These are phyloP conservation scores for Colletotrichum higginsianum DNA, from an alignment of 2,329 filamentous ascomycete species.

Conservation along the genomic window DNA sequence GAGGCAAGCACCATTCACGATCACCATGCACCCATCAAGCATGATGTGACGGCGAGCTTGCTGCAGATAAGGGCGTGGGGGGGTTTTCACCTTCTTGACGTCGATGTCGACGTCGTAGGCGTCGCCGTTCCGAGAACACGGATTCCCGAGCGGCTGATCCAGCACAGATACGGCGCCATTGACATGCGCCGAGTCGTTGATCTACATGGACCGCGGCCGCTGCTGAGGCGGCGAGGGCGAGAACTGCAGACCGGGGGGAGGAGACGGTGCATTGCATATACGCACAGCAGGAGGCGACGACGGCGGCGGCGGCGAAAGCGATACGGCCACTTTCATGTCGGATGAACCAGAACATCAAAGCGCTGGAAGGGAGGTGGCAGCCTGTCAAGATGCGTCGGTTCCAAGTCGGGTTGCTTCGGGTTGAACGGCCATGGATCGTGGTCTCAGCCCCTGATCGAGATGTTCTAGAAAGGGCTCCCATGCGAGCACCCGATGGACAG, in stretches of 20 bases:
- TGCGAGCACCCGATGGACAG: background rate
- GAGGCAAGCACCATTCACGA: background rate
- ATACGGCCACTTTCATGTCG: background rate
- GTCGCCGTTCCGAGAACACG: constrained; percentile 6
- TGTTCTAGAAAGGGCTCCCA: background rate
- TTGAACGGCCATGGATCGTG: background rate
- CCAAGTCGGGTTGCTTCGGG: background rate
- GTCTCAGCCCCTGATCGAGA: constrained; percentile 2
- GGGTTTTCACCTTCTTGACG: background rate
- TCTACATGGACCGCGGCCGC: background rate
- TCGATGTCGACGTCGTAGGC: too few relatives aligned
- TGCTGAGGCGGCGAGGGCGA: background rate
- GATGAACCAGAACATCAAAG: background rate
- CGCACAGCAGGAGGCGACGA: background rate
- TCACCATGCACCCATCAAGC: background rate
- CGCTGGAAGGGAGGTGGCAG: background rate
- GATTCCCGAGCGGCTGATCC: background rate
- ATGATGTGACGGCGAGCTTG: background rate
- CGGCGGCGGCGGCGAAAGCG: background rate
- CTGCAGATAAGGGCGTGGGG: constrained; percentile 6
- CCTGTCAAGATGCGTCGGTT: background rate
- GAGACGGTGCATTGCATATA: constrained; percentile 1
- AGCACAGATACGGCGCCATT: background rate
- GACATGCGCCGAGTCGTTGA: constrained; percentile 16
- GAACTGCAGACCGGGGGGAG: background rate